Conservation (phyloP, 768 basidiomycete genomes). For the Exidia glandulosa region DNA sequence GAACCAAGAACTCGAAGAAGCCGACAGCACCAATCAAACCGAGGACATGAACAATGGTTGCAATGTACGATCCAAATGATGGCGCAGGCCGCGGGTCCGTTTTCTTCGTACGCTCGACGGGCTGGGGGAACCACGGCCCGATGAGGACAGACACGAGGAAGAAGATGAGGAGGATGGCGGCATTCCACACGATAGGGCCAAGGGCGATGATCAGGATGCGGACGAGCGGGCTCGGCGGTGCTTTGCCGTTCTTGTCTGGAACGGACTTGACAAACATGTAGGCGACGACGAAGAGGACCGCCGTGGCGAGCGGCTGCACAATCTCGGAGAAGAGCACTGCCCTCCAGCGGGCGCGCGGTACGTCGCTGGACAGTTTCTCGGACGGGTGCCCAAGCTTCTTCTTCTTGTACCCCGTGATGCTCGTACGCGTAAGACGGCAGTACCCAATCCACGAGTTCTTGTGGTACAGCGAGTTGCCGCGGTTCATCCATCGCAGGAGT, state of each 20-base stretch:
- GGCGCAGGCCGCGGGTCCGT: background rate
- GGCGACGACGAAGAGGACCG: conserved; percentile 67
- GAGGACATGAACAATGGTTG: conserved; percentile 76
- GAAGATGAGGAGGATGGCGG: conserved; percentile 66
- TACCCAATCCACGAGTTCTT: conserved; percentile 99
- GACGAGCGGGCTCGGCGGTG: conserved; percentile 73
- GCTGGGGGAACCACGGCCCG: conserved; percentile 53
- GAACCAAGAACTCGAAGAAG: conserved; percentile 94
- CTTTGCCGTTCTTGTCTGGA: conserved; percentile 49
- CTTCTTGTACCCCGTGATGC: conserved; percentile 99
- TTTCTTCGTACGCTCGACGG: background rate
- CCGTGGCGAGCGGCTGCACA: conserved; percentile 65
- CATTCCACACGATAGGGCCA: conserved; percentile 94
- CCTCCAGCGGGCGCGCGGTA: conserved; percentile 83
- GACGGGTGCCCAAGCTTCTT: conserved; percentile 97
- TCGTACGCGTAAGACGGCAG: conserved; percentile 91
- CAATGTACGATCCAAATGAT: conserved; percentile 80
- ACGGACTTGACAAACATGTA: conserved; percentile 94
- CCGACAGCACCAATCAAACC: conserved; percentile 72
- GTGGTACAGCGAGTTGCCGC: conserved; percentile 93
- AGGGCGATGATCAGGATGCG: conserved; percentile 82
- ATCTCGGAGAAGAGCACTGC: conserved; percentile 78
- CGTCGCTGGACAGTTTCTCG: conserved; percentile 91
- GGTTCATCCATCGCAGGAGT: conserved; percentile 98
- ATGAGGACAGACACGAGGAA: conserved; percentile 91